Evolutionary conservation across 495 filamentous ascomycete genomes (phyloP).

Genomic region (Penicillium crystallinum): DNA sequence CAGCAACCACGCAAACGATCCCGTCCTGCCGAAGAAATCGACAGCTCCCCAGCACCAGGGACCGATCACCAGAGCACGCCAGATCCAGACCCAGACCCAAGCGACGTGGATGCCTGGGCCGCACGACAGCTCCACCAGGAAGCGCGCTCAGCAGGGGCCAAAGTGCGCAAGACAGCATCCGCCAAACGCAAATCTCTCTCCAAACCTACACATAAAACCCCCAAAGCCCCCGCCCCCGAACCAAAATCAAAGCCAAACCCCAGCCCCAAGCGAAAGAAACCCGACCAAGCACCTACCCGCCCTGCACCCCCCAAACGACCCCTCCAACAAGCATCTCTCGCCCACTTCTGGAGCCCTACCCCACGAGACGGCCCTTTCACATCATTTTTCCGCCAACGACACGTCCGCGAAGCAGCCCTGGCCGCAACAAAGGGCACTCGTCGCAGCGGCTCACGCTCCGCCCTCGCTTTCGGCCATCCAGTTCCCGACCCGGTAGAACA

Average conservation of each 20-base stretch:
- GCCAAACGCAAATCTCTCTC: constrained; percentile 8
- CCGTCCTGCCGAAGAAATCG: constrained; percentile 13
- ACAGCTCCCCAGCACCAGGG: constrained; percentile 20
- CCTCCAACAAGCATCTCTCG: constrained; percentile 7
- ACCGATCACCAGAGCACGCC: constrained; percentile 39
- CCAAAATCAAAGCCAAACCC: constrained; percentile 16
- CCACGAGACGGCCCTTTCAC: constrained; percentile 63
- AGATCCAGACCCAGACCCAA: constrained; percentile 53
- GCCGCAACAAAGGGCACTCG: constrained; percentile 42
- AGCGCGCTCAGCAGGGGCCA: constrained; percentile 44
- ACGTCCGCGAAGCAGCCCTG: constrained; percentile 70
- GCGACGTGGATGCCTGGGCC: constrained; percentile 68
- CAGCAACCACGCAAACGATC: constrained; percentile 23
- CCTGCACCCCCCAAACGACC: not conserved
- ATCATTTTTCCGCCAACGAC: constrained; percentile 75
- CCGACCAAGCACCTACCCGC: not conserved
- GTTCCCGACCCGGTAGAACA: constrained; percentile 63
- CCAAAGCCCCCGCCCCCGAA: constrained; percentile 2
- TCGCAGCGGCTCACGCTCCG: constrained; percentile 38
- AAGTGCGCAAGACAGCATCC: constrained; percentile 24
- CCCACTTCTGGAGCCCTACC: constrained; percentile 5
- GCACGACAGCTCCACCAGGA: constrained; percentile 72
- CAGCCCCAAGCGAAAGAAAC: constrained; percentile 2
- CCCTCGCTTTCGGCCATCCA: constrained; percentile 71
- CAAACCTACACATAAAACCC: constrained; percentile 7